Evolutionary conservation across 768 basidiomycete species (phyloP), one percentile per base, ranked within the genome.

Genomic region (Jaapia argillacea): DNA sequence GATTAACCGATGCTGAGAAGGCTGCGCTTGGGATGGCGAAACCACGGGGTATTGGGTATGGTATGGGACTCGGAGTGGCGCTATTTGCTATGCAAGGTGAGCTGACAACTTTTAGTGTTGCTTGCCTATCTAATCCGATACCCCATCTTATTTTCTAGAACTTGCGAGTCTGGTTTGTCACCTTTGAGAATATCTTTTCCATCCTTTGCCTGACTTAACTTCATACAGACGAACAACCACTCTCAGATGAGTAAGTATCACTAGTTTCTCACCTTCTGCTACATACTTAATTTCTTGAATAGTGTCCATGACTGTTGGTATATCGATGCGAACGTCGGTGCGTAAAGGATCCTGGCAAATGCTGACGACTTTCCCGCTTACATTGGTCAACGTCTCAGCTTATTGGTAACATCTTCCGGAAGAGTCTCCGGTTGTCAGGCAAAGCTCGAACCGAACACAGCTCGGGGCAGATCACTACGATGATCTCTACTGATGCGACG

Each of bases 371-470:
- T 16, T 16, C 31, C 31, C 31, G 10, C 16, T 16, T 16, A 10
- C 31, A 10, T 33, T 16, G 10, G 16, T 16, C 10, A 10, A 33
- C 16, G 31, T 22, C 37, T 16, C 51, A 58, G 44, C 36, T 62
- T 23, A 60, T 67, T 33, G 57, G 61, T 39, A 45, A 7, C 10
- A 72, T 81, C 24, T 74, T 76, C 45, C 69, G 77, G 20, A 83
- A 83, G 54, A 74, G 77, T 2, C 58, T 82, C 27, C 70, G 79
- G 14, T 57, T 82, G 0, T 82, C 79, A 4, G 71, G 73, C 1
- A 64, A 69, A 43, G 64, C 78, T 10, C 64, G 77, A 23, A 45
- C 69, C 22, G 63, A 72, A 27, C 75, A 79, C 50, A 71, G 66
- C 6, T 71, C 72, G 35, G 80, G 80, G 0, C 67, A 77, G 50